A percentile compares a stretch with the other conserved stretches of the same genome.
Conservation (phyloP, 2,329 filamentous ascomycete genomes). For the Fusarium proliferatum region DNA sequence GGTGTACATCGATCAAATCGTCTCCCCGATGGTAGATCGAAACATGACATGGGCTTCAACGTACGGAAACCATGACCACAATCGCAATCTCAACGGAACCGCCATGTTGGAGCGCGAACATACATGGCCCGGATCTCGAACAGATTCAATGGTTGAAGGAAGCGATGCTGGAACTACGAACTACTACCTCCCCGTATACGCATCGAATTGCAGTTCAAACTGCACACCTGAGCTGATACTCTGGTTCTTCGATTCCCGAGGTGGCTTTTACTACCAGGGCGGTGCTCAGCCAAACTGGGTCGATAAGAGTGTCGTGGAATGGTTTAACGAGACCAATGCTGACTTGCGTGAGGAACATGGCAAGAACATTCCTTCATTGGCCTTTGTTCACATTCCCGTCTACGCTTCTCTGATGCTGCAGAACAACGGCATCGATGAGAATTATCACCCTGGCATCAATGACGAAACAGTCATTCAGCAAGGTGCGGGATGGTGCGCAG, state of each 20-base stretch:
- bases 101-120: conserved; percentile 41
- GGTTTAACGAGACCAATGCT: conserved; percentile 55
- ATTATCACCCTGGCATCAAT: conserved; percentile 59
- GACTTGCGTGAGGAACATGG: conserved; percentile 44
- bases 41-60: conserved; percentile 71
- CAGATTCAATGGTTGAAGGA: conserved; percentile 37
- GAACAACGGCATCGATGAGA: conserved; percentile 48
- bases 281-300: conserved; percentile 56
- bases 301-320: conserved; percentile 55
- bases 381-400: conserved; percentile 62
- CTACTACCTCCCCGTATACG: conserved; percentile 56
- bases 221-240: conserved; percentile 60
- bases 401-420: conserved; percentile 45
- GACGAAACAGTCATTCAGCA: conserved; percentile 56
- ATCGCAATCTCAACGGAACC: conserved; percentile 56
- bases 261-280: conserved; percentile 62
- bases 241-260: conserved; percentile 77
- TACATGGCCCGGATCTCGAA: conserved; percentile 38
- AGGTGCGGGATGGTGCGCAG: conserved; percentile 57
- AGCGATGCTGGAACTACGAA: conserved; percentile 52
- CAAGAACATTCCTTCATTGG: conserved; percentile 56
- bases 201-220: conserved; percentile 43
- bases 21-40: conserved; percentile 64
- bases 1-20: conserved; percentile 66
- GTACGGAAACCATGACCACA: conserved; percentile 76